These are phyloP conservation scores for Chamaecyparis obtusa DNA, from an alignment of 75 land plant genomes.

Conservation along the genomic window DNA sequence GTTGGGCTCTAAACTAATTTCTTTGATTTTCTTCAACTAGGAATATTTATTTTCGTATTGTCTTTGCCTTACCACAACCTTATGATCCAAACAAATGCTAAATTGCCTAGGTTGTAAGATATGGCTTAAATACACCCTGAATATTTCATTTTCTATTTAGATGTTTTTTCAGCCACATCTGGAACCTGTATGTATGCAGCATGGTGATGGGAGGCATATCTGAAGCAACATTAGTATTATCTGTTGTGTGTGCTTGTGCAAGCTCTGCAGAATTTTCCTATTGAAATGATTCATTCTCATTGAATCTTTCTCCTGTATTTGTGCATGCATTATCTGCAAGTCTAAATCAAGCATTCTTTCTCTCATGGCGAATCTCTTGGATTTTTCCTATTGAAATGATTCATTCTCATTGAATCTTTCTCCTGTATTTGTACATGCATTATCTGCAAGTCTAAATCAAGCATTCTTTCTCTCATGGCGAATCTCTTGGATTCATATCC, in stretches of 20 bases:
- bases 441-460: neutral
- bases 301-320: neutral
- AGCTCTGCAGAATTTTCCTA: neutral
- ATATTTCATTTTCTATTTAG: too few relatives aligned
- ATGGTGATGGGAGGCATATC: neutral
- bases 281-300: neutral
- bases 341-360: neutral
- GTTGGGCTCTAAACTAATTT: neutral
- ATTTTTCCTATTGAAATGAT: neutral
- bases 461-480: neutral
- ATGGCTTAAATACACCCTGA: too few relatives aligned
- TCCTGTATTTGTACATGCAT: neutral
- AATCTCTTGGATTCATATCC: neutral
- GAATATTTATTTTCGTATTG: neutral
- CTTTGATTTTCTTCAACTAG: neutral
- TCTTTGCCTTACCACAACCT: neutral
- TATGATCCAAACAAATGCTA: neutral
- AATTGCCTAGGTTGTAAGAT: too few relatives aligned
- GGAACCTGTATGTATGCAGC: too few relatives aligned
- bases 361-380: neutral
- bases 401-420: neutral
- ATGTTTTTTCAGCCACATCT: too few relatives aligned
- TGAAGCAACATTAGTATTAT: neutral
- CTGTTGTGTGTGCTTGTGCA: neutral
- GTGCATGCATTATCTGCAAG: neutral